These are phyloP conservation scores for Peniophora sp. DNA, from an alignment of 1,284 basidiomycete species.

Conservation along the genomic window DNA sequence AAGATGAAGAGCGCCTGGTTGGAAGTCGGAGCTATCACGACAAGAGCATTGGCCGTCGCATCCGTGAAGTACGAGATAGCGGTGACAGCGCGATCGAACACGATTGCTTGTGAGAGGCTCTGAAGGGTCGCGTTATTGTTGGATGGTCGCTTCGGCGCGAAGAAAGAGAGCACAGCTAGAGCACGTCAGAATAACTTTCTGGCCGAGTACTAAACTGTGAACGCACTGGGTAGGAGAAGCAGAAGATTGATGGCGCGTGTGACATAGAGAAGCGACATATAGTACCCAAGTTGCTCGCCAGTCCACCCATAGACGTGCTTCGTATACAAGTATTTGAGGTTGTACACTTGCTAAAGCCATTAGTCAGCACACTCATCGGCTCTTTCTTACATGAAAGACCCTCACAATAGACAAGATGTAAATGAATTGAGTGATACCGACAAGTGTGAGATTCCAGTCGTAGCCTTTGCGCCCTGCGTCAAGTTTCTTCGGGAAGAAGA, in stretches of 20 bases:
- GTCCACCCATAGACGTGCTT: constrained; percentile 44
- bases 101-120: constrained; percentile 29
- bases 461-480: constrained; percentile 9
- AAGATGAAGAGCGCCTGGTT: constrained; percentile 37
- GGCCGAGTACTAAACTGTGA: background rate
- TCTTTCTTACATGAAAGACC: background rate
- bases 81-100: constrained; percentile 36
- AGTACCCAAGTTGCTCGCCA: constrained; percentile 39
- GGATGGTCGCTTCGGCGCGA: constrained; percentile 2
- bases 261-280: constrained; percentile 44
- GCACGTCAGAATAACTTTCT: background rate
- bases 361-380: constrained; percentile 2
- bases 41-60: constrained; percentile 12
- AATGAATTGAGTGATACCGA: constrained; percentile 35
- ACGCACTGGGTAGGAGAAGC: constrained; percentile 38
- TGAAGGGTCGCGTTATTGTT: background rate
- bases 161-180: constrained; percentile 13
- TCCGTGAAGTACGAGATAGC: constrained; percentile 36
- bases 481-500: constrained; percentile 31
- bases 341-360: constrained; percentile 35
- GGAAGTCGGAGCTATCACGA: constrained; percentile 20
- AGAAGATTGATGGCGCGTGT: constrained; percentile 40
- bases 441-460: constrained; percentile 40
- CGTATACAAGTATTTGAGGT: constrained; percentile 44
- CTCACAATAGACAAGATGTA: constrained; percentile 44